Evolutionary conservation across 768 basidiomycete species (phyloP).

Genomic region (Chalciporus piperatus): DNA sequence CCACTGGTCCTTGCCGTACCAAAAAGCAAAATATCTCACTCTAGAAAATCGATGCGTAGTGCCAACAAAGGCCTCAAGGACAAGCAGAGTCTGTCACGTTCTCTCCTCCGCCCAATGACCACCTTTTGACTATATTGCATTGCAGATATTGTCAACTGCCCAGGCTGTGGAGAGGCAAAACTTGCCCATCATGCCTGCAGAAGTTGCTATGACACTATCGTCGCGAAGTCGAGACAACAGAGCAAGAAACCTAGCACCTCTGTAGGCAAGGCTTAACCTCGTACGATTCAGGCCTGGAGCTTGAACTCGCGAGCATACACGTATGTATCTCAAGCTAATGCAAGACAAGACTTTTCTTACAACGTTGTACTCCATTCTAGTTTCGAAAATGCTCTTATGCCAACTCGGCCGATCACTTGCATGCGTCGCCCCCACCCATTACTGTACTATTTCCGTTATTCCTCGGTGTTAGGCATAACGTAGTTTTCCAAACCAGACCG

Average conservation of each 20-base stretch:
- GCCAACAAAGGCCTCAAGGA: conserved; percentile 95
- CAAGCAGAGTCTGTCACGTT: conserved; percentile 64
- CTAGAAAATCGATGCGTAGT: conserved; percentile 90
- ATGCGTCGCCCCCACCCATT: neutral
- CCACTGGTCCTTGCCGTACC: conserved; percentile 89
- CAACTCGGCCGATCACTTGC: neutral
- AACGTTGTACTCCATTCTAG: neutral
- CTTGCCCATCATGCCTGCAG: conserved; percentile 87
- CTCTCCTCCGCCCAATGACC: neutral
- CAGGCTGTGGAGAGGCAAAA: conserved; percentile 86
- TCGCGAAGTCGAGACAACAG: conserved; percentile 21
- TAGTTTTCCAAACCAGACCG: neutral
- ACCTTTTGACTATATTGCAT: neutral
- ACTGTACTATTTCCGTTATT: neutral
- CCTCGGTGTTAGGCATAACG: neutral
- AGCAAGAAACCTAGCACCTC: conserved; percentile 9
- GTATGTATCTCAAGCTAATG: conserved; percentile 1
- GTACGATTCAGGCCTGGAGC: neutral
- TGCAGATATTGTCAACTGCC: conserved; percentile 85
- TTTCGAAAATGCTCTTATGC: neutral
- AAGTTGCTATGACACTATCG: conserved; percentile 56
- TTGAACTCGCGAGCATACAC: neutral
- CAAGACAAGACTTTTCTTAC: neutral
- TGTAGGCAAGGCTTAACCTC: neutral
- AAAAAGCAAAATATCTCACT: conserved; percentile 91